Conservation (phyloP, 495 filamentous ascomycete genomes). For the Cercophora newfieldiana region DNA sequence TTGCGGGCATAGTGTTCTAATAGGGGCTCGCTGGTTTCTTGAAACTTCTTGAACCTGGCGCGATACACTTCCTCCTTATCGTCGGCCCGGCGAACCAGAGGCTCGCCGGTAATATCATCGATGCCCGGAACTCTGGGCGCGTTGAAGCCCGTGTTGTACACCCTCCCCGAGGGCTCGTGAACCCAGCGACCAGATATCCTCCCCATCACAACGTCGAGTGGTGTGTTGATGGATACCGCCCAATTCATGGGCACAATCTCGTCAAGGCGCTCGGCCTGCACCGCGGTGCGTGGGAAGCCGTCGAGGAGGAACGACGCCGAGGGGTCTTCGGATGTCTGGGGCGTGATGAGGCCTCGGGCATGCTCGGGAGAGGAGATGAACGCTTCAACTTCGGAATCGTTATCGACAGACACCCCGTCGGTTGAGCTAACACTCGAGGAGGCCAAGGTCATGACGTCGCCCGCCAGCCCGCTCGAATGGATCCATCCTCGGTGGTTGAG, state of each 20-base stretch:
- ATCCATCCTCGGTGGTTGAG: slow-evolving; percentile 83
- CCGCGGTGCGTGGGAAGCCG: slow-evolving; percentile 87
- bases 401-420: slow-evolving; percentile 29
- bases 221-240: slow-evolving; percentile 69
- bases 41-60: slow-evolving; percentile 74
- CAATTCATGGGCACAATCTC: slow-evolving; percentile 86
- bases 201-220: slow-evolving; percentile 76
- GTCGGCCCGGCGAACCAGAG: slow-evolving; percentile 76
- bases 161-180: slow-evolving; percentile 84
- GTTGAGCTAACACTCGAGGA: slow-evolving; percentile 30
- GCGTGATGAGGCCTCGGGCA: slow-evolving; percentile 32
- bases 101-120: slow-evolving; percentile 92
- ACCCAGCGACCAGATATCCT: slow-evolving; percentile 91
- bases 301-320: slow-evolving; percentile 91
- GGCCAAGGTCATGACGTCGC: slow-evolving; percentile 45
- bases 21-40: slow-evolving; percentile 80
- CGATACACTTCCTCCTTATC: slow-evolving; percentile 86
- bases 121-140: slow-evolving; percentile 73
- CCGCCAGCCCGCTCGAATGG: slow-evolving; percentile 34
- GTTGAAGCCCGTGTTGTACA: slow-evolving; percentile 95
- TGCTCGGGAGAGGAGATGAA: slow-evolving; percentile 45
- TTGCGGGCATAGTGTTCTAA: slow-evolving; percentile 85
- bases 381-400: slow-evolving; percentile 35
- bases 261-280: slow-evolving; percentile 77
- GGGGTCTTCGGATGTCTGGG: slow-evolving; percentile 63